phyloP scores from a whole-genome alignment of 345 rosid genomes.

The Rhodamnia rubescens region DNA sequence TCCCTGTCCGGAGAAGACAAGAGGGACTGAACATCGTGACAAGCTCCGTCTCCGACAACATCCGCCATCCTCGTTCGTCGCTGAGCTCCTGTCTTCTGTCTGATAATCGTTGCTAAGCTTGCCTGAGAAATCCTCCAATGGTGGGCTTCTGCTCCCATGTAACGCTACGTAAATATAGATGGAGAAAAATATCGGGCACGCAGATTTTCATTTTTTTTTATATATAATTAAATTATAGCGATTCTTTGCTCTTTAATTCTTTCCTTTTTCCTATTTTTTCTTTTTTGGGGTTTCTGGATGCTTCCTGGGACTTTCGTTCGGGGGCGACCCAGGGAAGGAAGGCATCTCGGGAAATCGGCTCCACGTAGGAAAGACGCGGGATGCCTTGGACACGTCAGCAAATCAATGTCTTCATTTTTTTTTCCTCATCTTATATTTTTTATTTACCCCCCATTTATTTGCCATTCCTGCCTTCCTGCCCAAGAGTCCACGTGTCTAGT shows the following conservation, averaged over 20 bases:
- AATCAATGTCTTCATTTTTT: background rate
- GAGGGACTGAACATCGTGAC: constrained; percentile 5
- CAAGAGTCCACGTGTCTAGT: background rate
- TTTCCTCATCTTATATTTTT: too few species aligned
- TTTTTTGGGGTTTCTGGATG: background rate
- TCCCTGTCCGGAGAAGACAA: constrained; percentile 46
- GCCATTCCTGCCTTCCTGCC: background rate
- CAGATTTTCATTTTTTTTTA: too few species aligned
- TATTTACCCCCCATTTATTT: too few species aligned
- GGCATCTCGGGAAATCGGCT: too few species aligned
- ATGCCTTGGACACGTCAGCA: background rate
- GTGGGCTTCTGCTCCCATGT: background rate
- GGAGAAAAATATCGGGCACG: too few species aligned
- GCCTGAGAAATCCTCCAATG: background rate
- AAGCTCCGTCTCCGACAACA: background rate
- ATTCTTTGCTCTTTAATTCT: background rate
- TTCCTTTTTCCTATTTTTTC: background rate
- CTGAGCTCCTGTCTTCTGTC: background rate
- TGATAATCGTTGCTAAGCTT: background rate
- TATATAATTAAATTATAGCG: too few species aligned
- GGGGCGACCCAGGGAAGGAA: too few species aligned
- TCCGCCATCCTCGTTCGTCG: background rate
- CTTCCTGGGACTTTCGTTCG: background rate
- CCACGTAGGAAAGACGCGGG: background rate
- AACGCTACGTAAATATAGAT: too few species aligned